Percentiles rank a stretch among this genome's conserved stretches.
These are phyloP conservation scores for Coniferiporia sulphurascens DNA, from an alignment of 1,284 basidiomycete species.

Conservation along the genomic window DNA sequence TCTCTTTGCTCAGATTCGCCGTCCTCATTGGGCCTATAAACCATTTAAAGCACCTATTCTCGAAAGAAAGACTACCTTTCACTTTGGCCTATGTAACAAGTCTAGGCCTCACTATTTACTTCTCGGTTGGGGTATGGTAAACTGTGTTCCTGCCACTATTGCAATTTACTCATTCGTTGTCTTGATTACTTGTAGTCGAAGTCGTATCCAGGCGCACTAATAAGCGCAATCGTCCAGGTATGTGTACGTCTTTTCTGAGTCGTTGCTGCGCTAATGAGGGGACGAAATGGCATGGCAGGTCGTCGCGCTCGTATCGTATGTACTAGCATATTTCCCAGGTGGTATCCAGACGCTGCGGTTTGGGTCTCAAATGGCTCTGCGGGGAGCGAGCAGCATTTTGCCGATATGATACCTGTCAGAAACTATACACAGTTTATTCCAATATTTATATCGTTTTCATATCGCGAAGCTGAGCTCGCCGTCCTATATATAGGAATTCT, in stretches of 20 bases:
- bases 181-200: slow-evolving; percentile 44
- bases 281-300: slow-evolving; percentile 42
- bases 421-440: background rate
- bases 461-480: background rate
- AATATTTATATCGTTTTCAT: background rate
- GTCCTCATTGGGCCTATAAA: slow-evolving; percentile 81
- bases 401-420: slow-evolving; percentile 48
- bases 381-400: slow-evolving; percentile 75
- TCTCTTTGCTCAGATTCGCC: slow-evolving; percentile 55
- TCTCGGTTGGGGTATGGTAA: slow-evolving; percentile 72
- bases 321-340: slow-evolving; percentile 90
- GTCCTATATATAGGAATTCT: background rate
- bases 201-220: slow-evolving; percentile 79
- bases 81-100: slow-evolving; percentile 80
- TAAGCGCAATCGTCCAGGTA: slow-evolving; percentile 77
- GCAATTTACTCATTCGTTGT: background rate
- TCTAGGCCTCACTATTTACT: slow-evolving; percentile 81
- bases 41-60: slow-evolving; percentile 85
- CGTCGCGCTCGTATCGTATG: slow-evolving; percentile 77
- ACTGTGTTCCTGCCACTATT: background rate
- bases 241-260: slow-evolving; percentile 1
- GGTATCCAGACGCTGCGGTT: slow-evolving; percentile 77
- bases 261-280: background rate
- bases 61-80: slow-evolving; percentile 84
- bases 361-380: slow-evolving; percentile 76